These are phyloP conservation scores for Colletotrichum nymphaeae DNA, from an alignment of 2,329 filamentous ascomycete genomes.

Conservation along the genomic window DNA sequence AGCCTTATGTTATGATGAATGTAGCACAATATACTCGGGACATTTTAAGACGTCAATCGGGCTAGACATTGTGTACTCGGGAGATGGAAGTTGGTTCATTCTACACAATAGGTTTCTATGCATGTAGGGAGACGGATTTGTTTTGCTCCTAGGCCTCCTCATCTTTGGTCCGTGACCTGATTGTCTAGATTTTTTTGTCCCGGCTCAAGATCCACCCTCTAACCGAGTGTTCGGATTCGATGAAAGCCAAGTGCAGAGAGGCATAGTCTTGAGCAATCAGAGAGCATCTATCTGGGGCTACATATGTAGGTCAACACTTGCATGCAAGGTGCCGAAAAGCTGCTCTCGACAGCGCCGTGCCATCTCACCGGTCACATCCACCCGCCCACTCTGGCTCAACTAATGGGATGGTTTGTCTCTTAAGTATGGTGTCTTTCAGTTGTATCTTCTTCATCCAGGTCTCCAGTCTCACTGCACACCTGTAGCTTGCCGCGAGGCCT, in stretches of 20 bases:
- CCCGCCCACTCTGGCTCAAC: neutral
- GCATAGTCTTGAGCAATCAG: neutral
- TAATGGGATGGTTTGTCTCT: neutral
- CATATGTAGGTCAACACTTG: conserved; percentile 1
- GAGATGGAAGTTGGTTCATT: neutral
- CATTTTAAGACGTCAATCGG: conserved; percentile 4
- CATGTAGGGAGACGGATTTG: too few relatives aligned
- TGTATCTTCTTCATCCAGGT: neutral
- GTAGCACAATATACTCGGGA: neutral
- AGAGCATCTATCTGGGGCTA: too few relatives aligned
- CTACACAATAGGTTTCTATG: neutral
- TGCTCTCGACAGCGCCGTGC: neutral
- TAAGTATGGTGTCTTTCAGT: neutral
- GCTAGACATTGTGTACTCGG: neutral
- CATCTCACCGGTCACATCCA: conserved; percentile 15
- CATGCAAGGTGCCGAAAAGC: conserved; percentile 1
- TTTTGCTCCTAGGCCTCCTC: neutral
- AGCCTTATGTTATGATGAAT: neutral
- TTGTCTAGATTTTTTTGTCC: neutral
- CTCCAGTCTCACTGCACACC: neutral
- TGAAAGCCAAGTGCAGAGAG: neutral
- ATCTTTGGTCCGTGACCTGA: neutral
- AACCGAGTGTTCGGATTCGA: neutral
- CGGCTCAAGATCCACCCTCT: neutral
- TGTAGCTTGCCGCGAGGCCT: neutral